Evolutionary conservation across 768 basidiomycete genomes (phyloP).

Genomic region (Nevesoporus exiguus): DNA sequence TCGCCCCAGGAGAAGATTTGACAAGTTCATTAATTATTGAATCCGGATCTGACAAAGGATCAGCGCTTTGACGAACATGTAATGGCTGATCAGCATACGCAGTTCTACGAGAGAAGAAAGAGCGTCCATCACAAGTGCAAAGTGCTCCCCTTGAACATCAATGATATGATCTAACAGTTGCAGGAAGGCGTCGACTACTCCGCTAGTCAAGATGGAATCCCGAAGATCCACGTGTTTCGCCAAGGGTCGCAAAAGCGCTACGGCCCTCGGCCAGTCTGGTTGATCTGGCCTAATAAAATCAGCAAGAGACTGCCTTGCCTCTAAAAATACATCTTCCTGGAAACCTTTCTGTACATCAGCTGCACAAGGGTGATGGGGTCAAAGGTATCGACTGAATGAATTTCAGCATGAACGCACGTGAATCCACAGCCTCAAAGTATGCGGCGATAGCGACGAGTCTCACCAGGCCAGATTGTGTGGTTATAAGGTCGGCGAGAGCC

Average conservation of each 20-base stretch:
- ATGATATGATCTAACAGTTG: constrained; percentile 2
- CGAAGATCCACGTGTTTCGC: constrained; percentile 3
- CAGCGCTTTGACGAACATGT: not conserved
- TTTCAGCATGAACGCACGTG: not conserved
- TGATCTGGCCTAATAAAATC: constrained; percentile 1
- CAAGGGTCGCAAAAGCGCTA: constrained; percentile 5
- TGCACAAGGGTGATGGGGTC: not conserved
- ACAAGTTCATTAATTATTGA: not conserved
- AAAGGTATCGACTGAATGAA: not conserved
- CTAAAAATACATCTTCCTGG: not conserved
- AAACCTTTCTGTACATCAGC: not conserved
- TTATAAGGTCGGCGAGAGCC: constrained; percentile 3
- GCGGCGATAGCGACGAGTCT: constrained; percentile 4
- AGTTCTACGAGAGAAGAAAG: constrained; percentile 6
- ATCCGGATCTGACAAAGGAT: not conserved
- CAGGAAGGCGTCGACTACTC: not conserved
- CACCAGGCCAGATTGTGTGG: not conserved
- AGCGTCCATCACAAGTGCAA: constrained; percentile 4
- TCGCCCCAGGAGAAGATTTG: not conserved
- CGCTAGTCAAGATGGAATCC: not conserved
- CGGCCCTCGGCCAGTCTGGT: constrained; percentile 5
- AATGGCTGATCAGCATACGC: not conserved
- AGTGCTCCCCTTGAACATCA: not conserved
- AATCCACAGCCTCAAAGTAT: constrained; percentile 3
- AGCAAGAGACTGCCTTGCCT: constrained; percentile 3